A percentile compares a stretch with the other conserved stretches of the same genome.
Evolutionary conservation across 2,329 filamentous ascomycete species (phyloP).

Genomic region (Fusarium sp.): DNA sequence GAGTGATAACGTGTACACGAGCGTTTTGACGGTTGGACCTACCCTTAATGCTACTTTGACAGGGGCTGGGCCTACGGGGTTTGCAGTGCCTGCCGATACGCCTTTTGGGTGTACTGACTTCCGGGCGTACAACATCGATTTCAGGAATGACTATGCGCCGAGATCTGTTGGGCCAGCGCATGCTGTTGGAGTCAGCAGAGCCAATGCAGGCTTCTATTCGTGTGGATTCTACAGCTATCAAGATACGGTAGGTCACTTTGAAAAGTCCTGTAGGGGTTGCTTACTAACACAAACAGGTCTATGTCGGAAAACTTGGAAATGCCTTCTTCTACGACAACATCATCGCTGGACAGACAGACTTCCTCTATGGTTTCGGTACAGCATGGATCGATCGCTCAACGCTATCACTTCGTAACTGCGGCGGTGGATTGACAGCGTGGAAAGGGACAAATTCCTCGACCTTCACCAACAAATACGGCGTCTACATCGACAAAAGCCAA

Average conservation of each 20-base stretch:
- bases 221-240: constrained; percentile 76
- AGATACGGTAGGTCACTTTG: constrained; percentile 65
- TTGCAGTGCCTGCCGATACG: constrained; percentile 69
- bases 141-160: constrained; percentile 70
- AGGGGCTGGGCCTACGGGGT: constrained; percentile 72
- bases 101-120: constrained; percentile 75
- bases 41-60: constrained; percentile 73
- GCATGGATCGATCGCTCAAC: constrained; percentile 69
- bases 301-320: constrained; percentile 75
- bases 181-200: constrained; percentile 71
- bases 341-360: constrained; percentile 76
- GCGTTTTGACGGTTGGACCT: constrained; percentile 72
- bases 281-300: constrained; percentile 59
- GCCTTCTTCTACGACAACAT: constrained; percentile 72
- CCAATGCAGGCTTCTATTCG: constrained; percentile 76
- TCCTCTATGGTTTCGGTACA: constrained; percentile 77
- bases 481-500: constrained; percentile 70
- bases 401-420: constrained; percentile 70
- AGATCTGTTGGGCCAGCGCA: constrained; percentile 67
- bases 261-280: accelerated
- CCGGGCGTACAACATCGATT: constrained; percentile 75
- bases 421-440: constrained; percentile 77
- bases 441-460: too few relatives aligned
- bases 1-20: constrained; percentile 73
- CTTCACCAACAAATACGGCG: constrained; percentile 74